Evolutionary conservation across 2,329 filamentous ascomycete species (phyloP), one percentile per base, ranked within the genome.

Genomic region (Knoxdaviesia capensis): DNA sequence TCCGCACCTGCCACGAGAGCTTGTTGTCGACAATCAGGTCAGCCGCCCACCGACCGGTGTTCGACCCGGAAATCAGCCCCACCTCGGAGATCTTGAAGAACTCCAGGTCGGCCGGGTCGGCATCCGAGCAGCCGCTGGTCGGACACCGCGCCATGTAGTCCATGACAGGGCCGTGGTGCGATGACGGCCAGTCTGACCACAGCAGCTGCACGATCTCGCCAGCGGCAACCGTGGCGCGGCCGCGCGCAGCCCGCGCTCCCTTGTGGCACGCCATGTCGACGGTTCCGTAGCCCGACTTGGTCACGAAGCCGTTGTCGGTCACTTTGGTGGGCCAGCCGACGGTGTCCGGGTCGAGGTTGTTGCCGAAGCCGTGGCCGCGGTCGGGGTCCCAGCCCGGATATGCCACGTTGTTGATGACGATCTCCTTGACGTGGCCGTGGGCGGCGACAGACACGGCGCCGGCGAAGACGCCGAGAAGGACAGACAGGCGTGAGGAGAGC

Each of bases 111-210:
- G 54, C 54, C 57, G 71, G 68, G 56, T 68, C 64, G 42, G 67
- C 65, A 6, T 58, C 57, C 28, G 62, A 56, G 52, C 69, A 76
- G 52, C 74, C 66, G 31, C 63, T 66, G 20, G 45, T 46, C 39
- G 64, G 60, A 56, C 67, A 70, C 48, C 64, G 62, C 44, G 74
- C 74, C 34, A 77, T 58, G 59, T 77, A 77, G 53, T 67, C 66
- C 48, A 76, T 63, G 48, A 77, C 63, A 11, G 73, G 73, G 2
- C 73, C 73, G 48, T 75, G 64, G 59, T 82, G 66, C 43, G 64
- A 68, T 7, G 68, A 61, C n/a, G 77, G 76, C 77, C 77, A 82
- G 10, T 61, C 60, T 44, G 64, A 70, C 77, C 77, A 81, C 50
- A 71, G 64, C 40, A 81, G 57, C 45, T 68, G 60, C 48, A 81